phyloP scores from a whole-genome alignment of 805 yeast genomes.

The Brettanomyces custersianus region DNA sequence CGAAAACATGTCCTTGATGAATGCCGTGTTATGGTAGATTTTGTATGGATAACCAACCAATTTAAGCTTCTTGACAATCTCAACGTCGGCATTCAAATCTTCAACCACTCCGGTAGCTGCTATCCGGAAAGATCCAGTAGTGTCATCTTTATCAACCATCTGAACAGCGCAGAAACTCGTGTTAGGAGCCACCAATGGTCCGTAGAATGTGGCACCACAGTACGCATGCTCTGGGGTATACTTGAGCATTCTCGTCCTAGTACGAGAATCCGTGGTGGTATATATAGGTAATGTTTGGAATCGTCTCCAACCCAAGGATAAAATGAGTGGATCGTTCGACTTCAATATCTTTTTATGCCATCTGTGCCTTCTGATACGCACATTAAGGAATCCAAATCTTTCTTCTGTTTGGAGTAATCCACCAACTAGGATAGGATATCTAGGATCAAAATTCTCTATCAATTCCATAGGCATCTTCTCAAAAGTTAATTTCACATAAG shows the following conservation, averaged over 20 bases:
- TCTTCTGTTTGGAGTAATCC: constrained; percentile 87
- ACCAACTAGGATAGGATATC: constrained; percentile 80
- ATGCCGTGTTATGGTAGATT: constrained; percentile 92
- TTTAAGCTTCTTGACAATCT: constrained; percentile 92
- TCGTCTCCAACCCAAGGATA: constrained; percentile 97
- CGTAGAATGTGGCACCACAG: constrained; percentile 92
- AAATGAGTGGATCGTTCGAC: constrained; percentile 88
- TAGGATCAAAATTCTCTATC: constrained; percentile 76
- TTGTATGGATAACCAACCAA: constrained; percentile 92
- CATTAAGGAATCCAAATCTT: constrained; percentile 86
- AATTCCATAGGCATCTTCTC: constrained; percentile 84
- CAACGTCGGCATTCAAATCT: constrained; percentile 82
- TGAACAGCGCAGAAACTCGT: constrained; percentile 96
- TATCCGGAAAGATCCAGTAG: constrained; percentile 86
- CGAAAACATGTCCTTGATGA: constrained; percentile 92
- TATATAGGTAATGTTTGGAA: constrained; percentile 94
- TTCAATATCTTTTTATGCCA: constrained; percentile 97
- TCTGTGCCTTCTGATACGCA: constrained; percentile 92
- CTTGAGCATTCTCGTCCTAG: constrained; percentile 95
- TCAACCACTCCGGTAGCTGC: constrained; percentile 96
- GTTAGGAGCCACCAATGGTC: constrained; percentile 95
- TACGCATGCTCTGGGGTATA: constrained; percentile 98
- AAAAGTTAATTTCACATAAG: constrained; percentile 85
- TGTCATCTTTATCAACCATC: constrained; percentile 70
- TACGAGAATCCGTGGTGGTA: constrained; percentile 94